These are phyloP conservation scores for Aspergillus japonicus DNA, from an alignment of 2,329 filamentous ascomycete species.

Conservation along the genomic window DNA sequence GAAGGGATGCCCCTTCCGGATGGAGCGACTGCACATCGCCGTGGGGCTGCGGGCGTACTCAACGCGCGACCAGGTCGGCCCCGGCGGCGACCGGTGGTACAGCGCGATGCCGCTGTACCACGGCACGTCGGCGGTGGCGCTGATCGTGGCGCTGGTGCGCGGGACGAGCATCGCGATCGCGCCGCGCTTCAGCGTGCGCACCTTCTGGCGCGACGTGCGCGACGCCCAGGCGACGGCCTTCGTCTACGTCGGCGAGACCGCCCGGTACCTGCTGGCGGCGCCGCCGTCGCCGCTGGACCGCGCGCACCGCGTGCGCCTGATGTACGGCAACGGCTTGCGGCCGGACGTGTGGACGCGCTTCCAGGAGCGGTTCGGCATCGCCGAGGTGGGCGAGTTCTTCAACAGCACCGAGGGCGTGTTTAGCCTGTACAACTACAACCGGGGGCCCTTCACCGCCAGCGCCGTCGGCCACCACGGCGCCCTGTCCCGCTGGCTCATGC, in stretches of 20 bases:
- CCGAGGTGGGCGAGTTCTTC: slow-evolving; percentile 70
- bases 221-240: slow-evolving; percentile 68
- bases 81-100: slow-evolving; percentile 63
- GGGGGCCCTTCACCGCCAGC: slow-evolving; percentile 61
- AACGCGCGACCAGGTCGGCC: slow-evolving; percentile 28
- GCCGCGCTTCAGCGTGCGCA: slow-evolving; percentile 61
- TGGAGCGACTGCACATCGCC: slow-evolving; percentile 46
- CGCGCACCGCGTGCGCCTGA: slow-evolving; percentile 46
- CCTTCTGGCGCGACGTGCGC: slow-evolving; percentile 71
- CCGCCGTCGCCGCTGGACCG: slow-evolving; percentile 52
- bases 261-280: slow-evolving; percentile 69
- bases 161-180: slow-evolving; percentile 47
- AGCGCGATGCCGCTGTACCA: slow-evolving; percentile 77
- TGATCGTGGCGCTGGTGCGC: slow-evolving; percentile 55
- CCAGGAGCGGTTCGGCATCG: slow-evolving; percentile 53
- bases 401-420: slow-evolving; percentile 74
- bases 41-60: slow-evolving; percentile 36
- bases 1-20: slow-evolving; percentile 66
- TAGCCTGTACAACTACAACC: slow-evolving; percentile 58
- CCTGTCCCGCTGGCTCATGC: slow-evolving; percentile 54
- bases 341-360: slow-evolving; percentile 52
- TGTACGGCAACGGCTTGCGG: slow-evolving; percentile 51
- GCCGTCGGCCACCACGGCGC: slow-evolving; percentile 71
- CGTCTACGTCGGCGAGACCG: slow-evolving; percentile 75
- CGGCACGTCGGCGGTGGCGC: slow-evolving; percentile 66